Evolutionary conservation across 192 early-diverging fungal species (phyloP).

Genomic region (Lobosporangium transversale): DNA sequence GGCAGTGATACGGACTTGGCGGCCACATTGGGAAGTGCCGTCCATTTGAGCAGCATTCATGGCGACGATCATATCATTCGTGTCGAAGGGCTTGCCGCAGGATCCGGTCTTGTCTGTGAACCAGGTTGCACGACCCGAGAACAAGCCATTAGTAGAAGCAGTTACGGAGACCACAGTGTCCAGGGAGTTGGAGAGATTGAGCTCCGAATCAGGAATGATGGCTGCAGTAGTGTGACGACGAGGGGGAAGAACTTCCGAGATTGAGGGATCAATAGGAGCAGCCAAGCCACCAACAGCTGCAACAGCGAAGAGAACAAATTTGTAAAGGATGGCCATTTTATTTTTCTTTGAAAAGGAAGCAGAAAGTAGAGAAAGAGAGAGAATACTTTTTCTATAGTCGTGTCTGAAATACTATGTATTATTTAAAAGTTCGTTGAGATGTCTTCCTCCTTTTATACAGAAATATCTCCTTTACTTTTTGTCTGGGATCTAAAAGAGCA

Average conservation of each 20-base stretch:
- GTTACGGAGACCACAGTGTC: not conserved
- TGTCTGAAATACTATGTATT: too few species aligned
- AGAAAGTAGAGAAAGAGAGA: not conserved
- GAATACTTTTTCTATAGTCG: too few species aligned
- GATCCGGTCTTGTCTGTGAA: slow-evolving; percentile 52
- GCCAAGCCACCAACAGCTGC: slow-evolving; percentile 25
- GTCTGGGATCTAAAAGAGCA: too few species aligned
- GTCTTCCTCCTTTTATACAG: too few species aligned
- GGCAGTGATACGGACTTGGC: slow-evolving; percentile 36
- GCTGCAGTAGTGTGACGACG: slow-evolving; percentile 6
- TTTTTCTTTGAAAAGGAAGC: not conserved
- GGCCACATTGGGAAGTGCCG: slow-evolving; percentile 50
- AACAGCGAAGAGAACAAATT: slow-evolving; percentile 37
- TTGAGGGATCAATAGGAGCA: slow-evolving; percentile 16
- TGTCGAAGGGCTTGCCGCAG: slow-evolving; percentile 51
- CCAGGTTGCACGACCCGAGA: slow-evolving; percentile 53
- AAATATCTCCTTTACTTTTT: too few species aligned
- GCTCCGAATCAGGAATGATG: not conserved
- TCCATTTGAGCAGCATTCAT: slow-evolving; percentile 54
- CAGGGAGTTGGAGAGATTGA: not conserved
- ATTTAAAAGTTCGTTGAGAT: too few species aligned
- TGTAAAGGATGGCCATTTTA: slow-evolving; percentile 40
- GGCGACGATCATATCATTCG: slow-evolving; percentile 57
- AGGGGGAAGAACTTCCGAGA: too few species aligned
- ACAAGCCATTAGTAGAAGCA: not conserved